Evolutionary conservation across 306 rosid species (phyloP).

Genomic region (Cyclanthera cordifolia): DNA sequence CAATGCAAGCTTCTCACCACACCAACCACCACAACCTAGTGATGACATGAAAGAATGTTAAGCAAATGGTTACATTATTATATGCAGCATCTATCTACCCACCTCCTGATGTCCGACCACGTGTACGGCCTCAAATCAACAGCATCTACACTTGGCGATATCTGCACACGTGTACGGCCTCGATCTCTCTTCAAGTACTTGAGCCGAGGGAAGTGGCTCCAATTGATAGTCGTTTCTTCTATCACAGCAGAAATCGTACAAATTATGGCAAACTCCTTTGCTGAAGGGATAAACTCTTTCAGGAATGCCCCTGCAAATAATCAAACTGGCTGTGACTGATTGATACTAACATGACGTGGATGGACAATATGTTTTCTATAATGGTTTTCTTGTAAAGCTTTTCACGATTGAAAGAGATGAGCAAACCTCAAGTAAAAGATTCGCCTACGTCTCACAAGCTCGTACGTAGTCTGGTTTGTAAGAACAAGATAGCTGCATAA

Average conservation of each 20-base stretch:
- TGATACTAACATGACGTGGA: conserved; percentile 2
- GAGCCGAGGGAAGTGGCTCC: conserved; percentile 53
- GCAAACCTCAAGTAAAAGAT: conserved; percentile 76
- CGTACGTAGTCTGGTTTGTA: conserved; percentile 90
- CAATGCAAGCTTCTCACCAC: background rate
- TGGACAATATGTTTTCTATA: background rate
- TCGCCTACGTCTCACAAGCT: conserved; percentile 90
- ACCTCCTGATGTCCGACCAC: conserved; percentile 41
- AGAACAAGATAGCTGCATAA: conserved; percentile 69
- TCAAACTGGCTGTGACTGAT: background rate
- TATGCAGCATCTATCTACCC: conserved; percentile 33
- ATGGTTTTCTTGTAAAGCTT: background rate
- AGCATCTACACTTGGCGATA: conserved; percentile 56
- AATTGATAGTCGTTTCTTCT: conserved; percentile 19
- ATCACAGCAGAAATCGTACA: conserved; percentile 63
- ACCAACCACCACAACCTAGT: background rate
- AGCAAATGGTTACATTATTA: conserved; percentile 5
- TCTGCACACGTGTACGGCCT: conserved; percentile 68
- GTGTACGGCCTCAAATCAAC: conserved; percentile 58
- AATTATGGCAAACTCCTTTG: conserved; percentile 55
- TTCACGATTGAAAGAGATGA: background rate
- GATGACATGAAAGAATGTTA: conserved; percentile 11
- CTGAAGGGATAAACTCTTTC: conserved; percentile 89
- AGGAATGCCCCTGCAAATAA: conserved; percentile 52
- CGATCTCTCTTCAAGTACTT: conserved; percentile 46